Evolutionary conservation across 179 eudicot genomes (phyloP), one percentile per base, ranked within the genome.

Genomic region (Beta macrorhiza): DNA sequence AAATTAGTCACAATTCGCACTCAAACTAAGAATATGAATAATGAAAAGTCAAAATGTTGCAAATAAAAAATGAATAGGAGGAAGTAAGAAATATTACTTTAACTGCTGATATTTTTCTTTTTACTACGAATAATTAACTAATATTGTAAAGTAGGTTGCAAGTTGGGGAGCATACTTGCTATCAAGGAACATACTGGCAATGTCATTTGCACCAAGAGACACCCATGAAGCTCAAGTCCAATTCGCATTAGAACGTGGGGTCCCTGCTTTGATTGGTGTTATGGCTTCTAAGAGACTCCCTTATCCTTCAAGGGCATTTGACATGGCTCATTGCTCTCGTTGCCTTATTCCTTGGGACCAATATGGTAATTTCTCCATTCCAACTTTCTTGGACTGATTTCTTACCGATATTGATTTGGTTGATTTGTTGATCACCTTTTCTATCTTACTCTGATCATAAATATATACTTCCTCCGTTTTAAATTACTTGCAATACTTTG

Each of bases 281-380:
- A 74, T 94, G 7, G 90, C 94, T 51, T 86, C 98, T 51, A 90
- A 88, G 74, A 83, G 97, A 73, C 93, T 94, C 44, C 98, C 98
- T 56, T 94, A 91, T 84, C 98, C 98, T 0, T 91, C 98, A 0
- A 88, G 96, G 78, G 91, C 97, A 65, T 92, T 94, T 57, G 98
- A 94, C 79, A 89, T 94, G 93, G 98, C 98, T 79, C 98, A 94
- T 86, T 94, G 98, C 81, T 94, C 98, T 52, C 97, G 98, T 63
- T 94, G 98, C 80, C 93, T 94, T 83, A 93, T 94, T 78, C 98
- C 97, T 5, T 94, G 98, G 98, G 90, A 87, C 51, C 87, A 89
- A 83, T 79, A 87, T 73, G 98, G 98, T 93, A 91, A 80, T 57
- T 9, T 15, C 13, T 10, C 14, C 44, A 22, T 25, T 16, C 45